phyloP scores from a whole-genome alignment of 495 filamentous ascomycete species.

The Tirmania nivea region DNA sequence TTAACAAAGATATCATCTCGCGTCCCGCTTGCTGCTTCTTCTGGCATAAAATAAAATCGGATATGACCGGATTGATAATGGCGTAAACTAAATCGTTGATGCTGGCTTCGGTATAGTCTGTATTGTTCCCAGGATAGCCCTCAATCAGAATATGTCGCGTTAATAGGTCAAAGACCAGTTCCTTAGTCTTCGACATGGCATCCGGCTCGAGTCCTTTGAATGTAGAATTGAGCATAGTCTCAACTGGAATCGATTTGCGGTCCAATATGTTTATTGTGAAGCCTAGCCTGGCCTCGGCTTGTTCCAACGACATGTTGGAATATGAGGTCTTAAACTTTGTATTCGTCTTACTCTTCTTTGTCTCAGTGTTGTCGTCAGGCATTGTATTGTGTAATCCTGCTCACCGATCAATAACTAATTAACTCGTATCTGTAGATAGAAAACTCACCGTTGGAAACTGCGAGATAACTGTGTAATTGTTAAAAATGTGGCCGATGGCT shows the following conservation, averaged over 20 bases:
- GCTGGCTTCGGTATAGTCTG: slow-evolving; percentile 1
- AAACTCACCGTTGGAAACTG: too few species aligned
- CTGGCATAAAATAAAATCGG: slow-evolving; percentile 1
- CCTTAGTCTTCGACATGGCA: slow-evolving; percentile 1
- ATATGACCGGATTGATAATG: slow-evolving; percentile 4
- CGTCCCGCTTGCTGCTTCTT: not conserved
- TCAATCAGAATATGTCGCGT: slow-evolving; percentile 3
- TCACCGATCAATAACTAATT: too few species aligned
- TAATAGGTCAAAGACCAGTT: slow-evolving; percentile 1
- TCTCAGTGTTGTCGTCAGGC: too few species aligned
- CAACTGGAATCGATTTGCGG: not conserved
- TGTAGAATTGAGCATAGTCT: slow-evolving; percentile 1
- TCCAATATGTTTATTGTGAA: slow-evolving; percentile 2
- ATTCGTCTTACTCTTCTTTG: too few species aligned
- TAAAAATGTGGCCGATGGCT: too few species aligned
- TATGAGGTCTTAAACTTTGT: slow-evolving; percentile 1
- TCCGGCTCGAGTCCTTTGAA: not conserved
- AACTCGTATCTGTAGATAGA: too few species aligned
- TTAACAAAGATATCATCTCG: not conserved
- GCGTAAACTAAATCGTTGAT: slow-evolving; percentile 2
- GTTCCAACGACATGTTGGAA: not conserved
- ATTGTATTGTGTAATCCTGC: too few species aligned
- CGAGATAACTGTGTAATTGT: too few species aligned
- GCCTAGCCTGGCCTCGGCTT: slow-evolving; percentile 2
- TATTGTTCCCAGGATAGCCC: slow-evolving; percentile 6